Base-by-base conservation (phyloP, 2,329 filamentous ascomycete species). In the Metarhizium sp. region DNA sequence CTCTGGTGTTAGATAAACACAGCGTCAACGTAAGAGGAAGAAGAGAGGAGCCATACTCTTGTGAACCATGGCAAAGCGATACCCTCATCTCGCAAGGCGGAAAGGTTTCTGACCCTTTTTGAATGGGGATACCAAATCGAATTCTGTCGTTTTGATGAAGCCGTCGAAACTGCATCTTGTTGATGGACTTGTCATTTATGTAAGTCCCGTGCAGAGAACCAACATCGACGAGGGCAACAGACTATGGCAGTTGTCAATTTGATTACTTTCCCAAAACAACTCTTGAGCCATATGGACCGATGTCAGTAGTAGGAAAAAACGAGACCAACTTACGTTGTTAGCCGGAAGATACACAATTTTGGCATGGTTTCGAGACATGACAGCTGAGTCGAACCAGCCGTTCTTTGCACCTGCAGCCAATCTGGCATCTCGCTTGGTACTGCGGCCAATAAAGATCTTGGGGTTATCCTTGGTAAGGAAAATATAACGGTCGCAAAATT, bases 301-400 rank as follows among this genome's bases (percentile, higher is more conserved):
- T 8, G 42, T 6, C 4, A 45, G n/a, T 8, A 45, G 7, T 8
- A 25, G 49, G 25, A 29, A 32, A 30, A 43, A n/a, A 4, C 6
- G 42, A 45, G 42, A 20, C 6, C 18, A 18, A 50, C 70, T 56
- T 68, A 81, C 81, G 66, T 76, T 72, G 6, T 66, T 62, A 2
- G 74, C 66, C 10, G 73, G 61, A 51, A 78, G 70, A 4, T 78
- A 72, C 16, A 64, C 60, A 4, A 86, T 63, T 47, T 78, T 69
- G 16, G 86, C 87, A 69, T 90, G 87, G 11, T 80, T 67, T 48
- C 87, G 77, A 29, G 86, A 89, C 75, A 90, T 86, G 40, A 90
- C 86, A 0, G 86, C 81, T 55, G 81, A 86, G 60, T 88, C 80
- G 57, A 89, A 86, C 76, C 77, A 88, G 16, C 76, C 81, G 67